A percentile compares a stretch with the other conserved stretches of the same genome.
Conservation (phyloP, 2,329 filamentous ascomycete species). For the Atkinsonella texensis region DNA sequence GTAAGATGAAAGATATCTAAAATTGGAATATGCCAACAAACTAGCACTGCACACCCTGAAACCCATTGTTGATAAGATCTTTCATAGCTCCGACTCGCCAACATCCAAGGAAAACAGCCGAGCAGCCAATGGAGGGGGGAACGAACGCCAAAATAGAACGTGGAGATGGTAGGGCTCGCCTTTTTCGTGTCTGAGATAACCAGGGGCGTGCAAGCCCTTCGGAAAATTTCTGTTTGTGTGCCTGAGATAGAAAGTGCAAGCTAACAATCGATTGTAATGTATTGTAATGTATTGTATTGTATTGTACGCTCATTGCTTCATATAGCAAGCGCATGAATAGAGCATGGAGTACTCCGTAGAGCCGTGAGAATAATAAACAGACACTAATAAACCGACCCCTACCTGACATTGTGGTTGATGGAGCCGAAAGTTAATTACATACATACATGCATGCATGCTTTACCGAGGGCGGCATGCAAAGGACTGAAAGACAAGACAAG, state of each 20-base stretch:
- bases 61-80: not conserved
- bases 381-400: not conserved
- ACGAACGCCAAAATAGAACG: constrained; percentile 6
- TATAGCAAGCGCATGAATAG: not conserved
- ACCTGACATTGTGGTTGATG: not conserved
- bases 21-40: not conserved
- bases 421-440: not conserved
- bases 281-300: not conserved
- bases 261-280: not conserved
- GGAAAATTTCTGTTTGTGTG: not conserved
- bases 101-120: constrained; percentile 1
- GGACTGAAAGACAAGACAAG: too few species aligned
- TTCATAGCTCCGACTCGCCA: not conserved
- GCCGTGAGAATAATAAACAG: not conserved
- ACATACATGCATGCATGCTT: not conserved
- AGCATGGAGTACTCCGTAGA: too few species aligned
- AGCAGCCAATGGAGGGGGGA: not conserved
- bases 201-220: constrained; percentile 1
- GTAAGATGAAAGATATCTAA: too few species aligned
- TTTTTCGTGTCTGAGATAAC: not conserved
- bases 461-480: too few species aligned
- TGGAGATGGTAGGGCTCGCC: constrained; percentile 1
- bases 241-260: not conserved
- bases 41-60: not conserved
- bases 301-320: not conserved